Percentiles rank a stretch among this genome's conserved stretches.
These are phyloP conservation scores for Aspergillus sp. DNA, from an alignment of 2,329 filamentous ascomycete species.

Conservation along the genomic window DNA sequence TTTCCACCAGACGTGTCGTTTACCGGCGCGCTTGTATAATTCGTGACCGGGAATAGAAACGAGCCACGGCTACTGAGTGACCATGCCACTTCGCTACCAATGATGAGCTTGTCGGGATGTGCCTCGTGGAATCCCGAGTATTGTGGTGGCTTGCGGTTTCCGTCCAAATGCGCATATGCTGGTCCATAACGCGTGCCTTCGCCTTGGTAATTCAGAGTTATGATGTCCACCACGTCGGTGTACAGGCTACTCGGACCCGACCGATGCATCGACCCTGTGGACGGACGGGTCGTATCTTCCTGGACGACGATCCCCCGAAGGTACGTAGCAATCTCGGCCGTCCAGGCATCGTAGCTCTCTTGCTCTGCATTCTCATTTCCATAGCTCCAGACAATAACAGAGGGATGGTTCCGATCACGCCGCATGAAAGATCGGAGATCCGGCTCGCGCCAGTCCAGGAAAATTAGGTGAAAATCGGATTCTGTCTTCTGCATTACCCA, in stretches of 20 bases:
- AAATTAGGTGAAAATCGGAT: conserved; percentile 4
- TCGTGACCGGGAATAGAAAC: conserved; percentile 1
- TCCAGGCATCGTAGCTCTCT: background rate
- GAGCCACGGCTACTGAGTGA: conserved; percentile 2
- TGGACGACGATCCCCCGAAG: background rate
- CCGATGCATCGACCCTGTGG: background rate
- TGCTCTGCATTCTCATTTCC: conserved; percentile 7
- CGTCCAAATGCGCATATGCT: too few relatives aligned
- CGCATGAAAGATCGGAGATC: conserved; percentile 6
- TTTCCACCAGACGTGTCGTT: background rate
- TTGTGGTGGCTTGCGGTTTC: background rate
- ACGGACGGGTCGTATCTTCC: background rate
- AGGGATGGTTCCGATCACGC: conserved; percentile 6
- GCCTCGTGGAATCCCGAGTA: background rate
- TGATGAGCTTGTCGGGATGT: background rate
- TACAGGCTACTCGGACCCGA: background rate
- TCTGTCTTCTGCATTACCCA: background rate
- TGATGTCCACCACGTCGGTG: background rate
- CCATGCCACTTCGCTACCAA: conserved; percentile 2
- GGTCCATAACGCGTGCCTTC: background rate
- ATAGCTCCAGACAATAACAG: conserved; percentile 5
- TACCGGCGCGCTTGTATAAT: background rate
- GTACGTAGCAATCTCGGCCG: background rate
- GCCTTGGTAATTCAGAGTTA: conserved; percentile 11
- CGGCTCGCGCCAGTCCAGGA: conserved; percentile 5